Conservation (phyloP, 2,329 filamentous ascomycete species). For the Verticillium klebahnii region DNA sequence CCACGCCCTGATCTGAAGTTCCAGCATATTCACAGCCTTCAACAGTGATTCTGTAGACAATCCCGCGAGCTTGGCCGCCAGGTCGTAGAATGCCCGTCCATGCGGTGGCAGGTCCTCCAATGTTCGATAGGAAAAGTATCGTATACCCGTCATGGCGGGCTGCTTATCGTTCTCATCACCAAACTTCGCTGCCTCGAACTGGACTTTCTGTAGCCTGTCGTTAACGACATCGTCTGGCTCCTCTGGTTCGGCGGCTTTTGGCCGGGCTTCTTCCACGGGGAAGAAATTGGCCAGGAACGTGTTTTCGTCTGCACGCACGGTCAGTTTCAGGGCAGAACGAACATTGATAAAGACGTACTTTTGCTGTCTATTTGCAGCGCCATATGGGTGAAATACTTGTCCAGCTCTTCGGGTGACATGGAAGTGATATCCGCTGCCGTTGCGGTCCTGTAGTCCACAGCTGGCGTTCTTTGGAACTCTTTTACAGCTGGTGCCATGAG, state of each 20-base stretch:
- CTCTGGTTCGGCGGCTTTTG: constrained; percentile 13
- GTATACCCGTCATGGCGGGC: constrained; percentile 10
- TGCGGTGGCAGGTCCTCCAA: constrained; percentile 24
- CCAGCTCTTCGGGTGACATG: constrained; percentile 57
- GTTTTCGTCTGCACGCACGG: neutral
- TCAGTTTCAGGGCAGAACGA: constrained; percentile 18
- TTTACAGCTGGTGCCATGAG: constrained; percentile 29
- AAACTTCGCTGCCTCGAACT: neutral
- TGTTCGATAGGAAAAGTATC: constrained; percentile 14
- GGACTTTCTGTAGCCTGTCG: constrained; percentile 5
- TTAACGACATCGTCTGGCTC: constrained; percentile 20
- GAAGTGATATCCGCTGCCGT: constrained; percentile 57
- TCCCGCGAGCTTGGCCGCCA: constrained; percentile 26
- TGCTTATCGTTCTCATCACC: neutral
- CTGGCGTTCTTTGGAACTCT: constrained; percentile 18
- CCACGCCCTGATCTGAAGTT: constrained; percentile 28
- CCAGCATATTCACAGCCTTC: constrained; percentile 32
- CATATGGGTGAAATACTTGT: constrained; percentile 56
- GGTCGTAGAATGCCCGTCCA: constrained; percentile 26
- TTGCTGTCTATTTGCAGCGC: constrained; percentile 24
- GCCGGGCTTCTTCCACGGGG: constrained; percentile 19
- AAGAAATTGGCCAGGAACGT: constrained; percentile 26
- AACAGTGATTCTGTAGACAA: constrained; percentile 27
- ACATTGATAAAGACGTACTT: constrained; percentile 18
- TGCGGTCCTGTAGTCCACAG: constrained; percentile 43